Conservation (phyloP, 169 alveolate species). For the Plasmodium yoelii region DNA sequence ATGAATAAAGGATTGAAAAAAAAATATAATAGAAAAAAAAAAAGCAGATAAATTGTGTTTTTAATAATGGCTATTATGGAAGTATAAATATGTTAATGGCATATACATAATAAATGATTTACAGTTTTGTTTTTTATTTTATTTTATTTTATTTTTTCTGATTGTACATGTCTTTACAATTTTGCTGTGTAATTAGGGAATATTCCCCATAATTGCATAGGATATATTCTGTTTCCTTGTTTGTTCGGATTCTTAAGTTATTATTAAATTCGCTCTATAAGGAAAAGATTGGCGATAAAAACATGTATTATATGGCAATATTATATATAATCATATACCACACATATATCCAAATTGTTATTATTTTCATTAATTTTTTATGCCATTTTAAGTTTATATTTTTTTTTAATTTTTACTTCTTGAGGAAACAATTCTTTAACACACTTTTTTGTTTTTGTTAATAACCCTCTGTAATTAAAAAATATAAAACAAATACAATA, state of each 20-base stretch:
- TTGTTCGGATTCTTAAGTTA: conserved; percentile 56
- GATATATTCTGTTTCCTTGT: conserved; percentile 70
- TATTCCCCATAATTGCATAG: conserved; percentile 65
- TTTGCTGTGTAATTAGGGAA: conserved; percentile 64
- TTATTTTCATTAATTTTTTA: background rate
- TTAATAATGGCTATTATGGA: background rate
- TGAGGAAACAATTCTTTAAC: conserved; percentile 74
- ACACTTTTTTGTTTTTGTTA: conserved; percentile 74
- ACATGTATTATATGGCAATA: background rate
- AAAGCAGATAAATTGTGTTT: conserved; percentile 4
- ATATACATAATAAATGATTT: background rate
- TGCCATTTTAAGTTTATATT: background rate
- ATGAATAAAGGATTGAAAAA: conserved; percentile 18
- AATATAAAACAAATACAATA: conserved; percentile 1
- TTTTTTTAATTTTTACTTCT: conserved; percentile 42
- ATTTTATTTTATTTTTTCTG: conserved; percentile 20
- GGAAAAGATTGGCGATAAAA: background rate
- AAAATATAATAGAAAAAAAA: conserved; percentile 26
- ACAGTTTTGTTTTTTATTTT: background rate
- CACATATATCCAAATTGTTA: background rate
- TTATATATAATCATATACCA: background rate
- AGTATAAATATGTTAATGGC: background rate
- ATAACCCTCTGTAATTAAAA: conserved; percentile 44
- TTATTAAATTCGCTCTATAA: conserved; percentile 52
- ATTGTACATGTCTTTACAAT: conserved; percentile 31